Evolutionary conservation across 2,329 filamentous ascomycete species (phyloP).

Genomic region (Thelonectria discophora): DNA sequence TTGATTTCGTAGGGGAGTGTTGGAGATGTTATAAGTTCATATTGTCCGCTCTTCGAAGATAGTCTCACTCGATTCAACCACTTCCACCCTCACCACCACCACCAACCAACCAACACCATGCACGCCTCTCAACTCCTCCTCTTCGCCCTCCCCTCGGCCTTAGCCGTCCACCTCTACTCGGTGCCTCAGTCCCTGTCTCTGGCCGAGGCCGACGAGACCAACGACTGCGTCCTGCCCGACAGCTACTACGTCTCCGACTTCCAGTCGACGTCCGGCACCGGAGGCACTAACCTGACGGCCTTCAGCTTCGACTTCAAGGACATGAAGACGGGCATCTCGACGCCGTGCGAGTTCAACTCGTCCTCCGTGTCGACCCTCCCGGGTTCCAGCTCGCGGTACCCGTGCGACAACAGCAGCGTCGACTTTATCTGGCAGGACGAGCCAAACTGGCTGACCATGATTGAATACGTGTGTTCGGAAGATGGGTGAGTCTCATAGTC

Average conservation of each 20-base stretch:
- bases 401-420: slow-evolving; percentile 53
- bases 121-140: slow-evolving; percentile 32
- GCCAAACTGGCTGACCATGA: slow-evolving; percentile 49
- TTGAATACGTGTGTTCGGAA: slow-evolving; percentile 56
- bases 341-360: slow-evolving; percentile 55
- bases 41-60: not conserved
- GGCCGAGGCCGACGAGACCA: slow-evolving; percentile 36
- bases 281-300: slow-evolving; percentile 43
- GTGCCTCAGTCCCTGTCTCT: slow-evolving; percentile 40
- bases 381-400: slow-evolving; percentile 47
- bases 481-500: too few relatives aligned
- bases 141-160: slow-evolving; percentile 35
- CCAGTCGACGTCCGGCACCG: slow-evolving; percentile 45
- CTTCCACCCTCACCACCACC: not conserved
- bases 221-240: slow-evolving; percentile 49
- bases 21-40: not conserved
- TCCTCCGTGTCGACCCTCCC: slow-evolving; percentile 46
- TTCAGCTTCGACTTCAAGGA: slow-evolving; percentile 55
- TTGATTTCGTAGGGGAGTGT: not conserved
- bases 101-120: slow-evolving; percentile 29
- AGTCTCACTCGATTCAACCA: too few relatives aligned
- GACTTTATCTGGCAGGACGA: slow-evolving; percentile 54
- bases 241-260: slow-evolving; percentile 53
- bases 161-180: slow-evolving; percentile 40
- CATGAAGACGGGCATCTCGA: slow-evolving; percentile 50